phyloP scores from a whole-genome alignment of 139 green algal genomes.

The Pycnococcus provasolii region DNA sequence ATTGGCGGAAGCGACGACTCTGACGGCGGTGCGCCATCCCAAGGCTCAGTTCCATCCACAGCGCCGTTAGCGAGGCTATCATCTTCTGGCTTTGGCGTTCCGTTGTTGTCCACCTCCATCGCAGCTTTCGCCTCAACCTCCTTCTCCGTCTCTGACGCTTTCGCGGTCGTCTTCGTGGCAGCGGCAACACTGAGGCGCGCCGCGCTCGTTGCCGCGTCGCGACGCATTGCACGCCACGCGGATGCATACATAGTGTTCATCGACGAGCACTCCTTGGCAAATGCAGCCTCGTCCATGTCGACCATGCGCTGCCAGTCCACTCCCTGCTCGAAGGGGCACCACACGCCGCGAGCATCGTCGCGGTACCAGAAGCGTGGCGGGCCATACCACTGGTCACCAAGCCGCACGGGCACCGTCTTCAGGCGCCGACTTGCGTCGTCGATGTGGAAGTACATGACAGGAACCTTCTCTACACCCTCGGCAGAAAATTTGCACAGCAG shows the following conservation, averaged over 20 bases:
- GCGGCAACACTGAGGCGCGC: no score
- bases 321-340: background rate
- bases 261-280: no score
- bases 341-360: conserved; percentile 49
- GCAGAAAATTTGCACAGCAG: background rate
- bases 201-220: no score
- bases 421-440: conserved; percentile 37
- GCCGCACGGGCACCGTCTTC: conserved; percentile 34
- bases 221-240: no score
- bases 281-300: no score
- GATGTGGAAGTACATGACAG: background rate
- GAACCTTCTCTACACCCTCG: no score
- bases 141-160: background rate
- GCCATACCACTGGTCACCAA: conserved; percentile 68
- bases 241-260: no score
- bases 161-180: no score
- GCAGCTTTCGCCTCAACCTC: conserved; percentile 2
- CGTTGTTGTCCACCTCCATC: conserved; percentile 7
- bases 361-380: conserved; percentile 53
- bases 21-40: background rate
- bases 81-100: background rate
- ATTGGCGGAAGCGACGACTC: background rate
- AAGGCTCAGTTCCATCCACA: background rate
- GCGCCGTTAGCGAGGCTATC: background rate
- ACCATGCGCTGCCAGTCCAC: no score